These are phyloP conservation scores for Calophaca sinica DNA, from an alignment of 306 rosid species.

Conservation along the genomic window DNA sequence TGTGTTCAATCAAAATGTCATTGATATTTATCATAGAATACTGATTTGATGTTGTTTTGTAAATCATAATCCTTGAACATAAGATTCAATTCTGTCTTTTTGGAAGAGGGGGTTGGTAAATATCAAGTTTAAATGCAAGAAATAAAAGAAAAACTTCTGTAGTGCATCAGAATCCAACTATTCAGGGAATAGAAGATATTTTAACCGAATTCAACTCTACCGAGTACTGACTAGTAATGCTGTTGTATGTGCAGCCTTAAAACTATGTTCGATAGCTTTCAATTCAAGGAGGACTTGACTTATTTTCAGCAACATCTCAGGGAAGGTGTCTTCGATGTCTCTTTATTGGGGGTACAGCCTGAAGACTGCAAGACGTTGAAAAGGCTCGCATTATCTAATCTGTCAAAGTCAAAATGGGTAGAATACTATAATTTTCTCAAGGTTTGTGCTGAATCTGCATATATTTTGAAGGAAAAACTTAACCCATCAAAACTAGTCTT, in stretches of 20 bases:
- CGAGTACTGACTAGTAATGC: slow-evolving; percentile 27
- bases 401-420: slow-evolving; percentile 79
- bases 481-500: not conserved
- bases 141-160: not conserved
- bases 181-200: slow-evolving; percentile 16
- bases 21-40: slow-evolving; percentile 28
- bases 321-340: slow-evolving; percentile 79
- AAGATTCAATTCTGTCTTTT: slow-evolving; percentile 23
- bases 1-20: slow-evolving; percentile 20
- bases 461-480: not conserved
- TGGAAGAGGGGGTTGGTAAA: not conserved
- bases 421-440: slow-evolving; percentile 73
- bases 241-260: slow-evolving; percentile 71
- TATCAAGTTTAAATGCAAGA: slow-evolving; percentile 12
- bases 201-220: slow-evolving; percentile 24
- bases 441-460: slow-evolving; percentile 59
- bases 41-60: slow-evolving; percentile 21
- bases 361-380: slow-evolving; percentile 83
- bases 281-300: slow-evolving; percentile 76
- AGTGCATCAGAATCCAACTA: slow-evolving; percentile 21
- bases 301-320: slow-evolving; percentile 85
- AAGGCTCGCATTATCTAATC: slow-evolving; percentile 69
- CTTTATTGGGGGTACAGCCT: slow-evolving; percentile 60
- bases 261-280: slow-evolving; percentile 74
- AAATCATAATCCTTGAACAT: slow-evolving; percentile 17